phyloP scores from a whole-genome alignment of 441 rosid species.

The Gossypium davidsonii region DNA sequence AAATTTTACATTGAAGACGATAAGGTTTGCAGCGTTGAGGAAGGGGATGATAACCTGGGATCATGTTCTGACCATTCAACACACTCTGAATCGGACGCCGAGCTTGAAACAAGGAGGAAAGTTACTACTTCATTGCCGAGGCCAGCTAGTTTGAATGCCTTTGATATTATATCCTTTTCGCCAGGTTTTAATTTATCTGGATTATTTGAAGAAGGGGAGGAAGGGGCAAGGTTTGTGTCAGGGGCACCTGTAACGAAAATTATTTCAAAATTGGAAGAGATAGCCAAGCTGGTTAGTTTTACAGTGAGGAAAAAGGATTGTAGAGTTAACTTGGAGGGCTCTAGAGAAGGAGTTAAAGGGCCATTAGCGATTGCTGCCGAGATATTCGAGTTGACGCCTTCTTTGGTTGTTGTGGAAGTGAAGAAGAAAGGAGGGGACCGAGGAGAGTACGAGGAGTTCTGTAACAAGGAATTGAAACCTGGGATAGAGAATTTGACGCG shows the following conservation, averaged over 20 bases:
- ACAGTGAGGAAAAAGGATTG: constrained; percentile 80
- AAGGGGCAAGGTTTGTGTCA: constrained; percentile 64
- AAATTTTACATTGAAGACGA: constrained; percentile 75
- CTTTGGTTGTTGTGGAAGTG: constrained; percentile 77
- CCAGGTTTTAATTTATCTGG: constrained; percentile 79
- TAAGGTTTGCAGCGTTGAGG: constrained; percentile 44
- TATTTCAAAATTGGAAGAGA: constrained; percentile 75
- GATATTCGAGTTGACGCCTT: constrained; percentile 77
- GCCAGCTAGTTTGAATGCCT: constrained; percentile 80
- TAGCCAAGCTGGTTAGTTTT: constrained; percentile 73
- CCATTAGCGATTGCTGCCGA: constrained; percentile 73
- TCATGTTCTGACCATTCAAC: constrained; percentile 46
- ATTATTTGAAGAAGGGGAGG: constrained; percentile 75
- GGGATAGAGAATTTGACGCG: constrained; percentile 49
- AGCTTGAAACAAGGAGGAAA: constrained; percentile 41
- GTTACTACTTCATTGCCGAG: constrained; percentile 43
- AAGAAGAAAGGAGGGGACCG: constrained; percentile 84
- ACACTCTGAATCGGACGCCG: constrained; percentile 54
- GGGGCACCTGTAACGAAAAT: constrained; percentile 72
- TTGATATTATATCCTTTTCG: constrained; percentile 72
- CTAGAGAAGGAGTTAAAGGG: constrained; percentile 64
- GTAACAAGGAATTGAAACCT: constrained; percentile 60
- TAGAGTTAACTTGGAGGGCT: constrained; percentile 76
- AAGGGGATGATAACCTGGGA: constrained; percentile 37
- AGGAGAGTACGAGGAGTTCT: constrained; percentile 75